Percentiles rank a stretch among this genome's conserved stretches.
phyloP scores from a whole-genome alignment of 352 stramenopile genomes.

The Phytophthora agathidicida region DNA sequence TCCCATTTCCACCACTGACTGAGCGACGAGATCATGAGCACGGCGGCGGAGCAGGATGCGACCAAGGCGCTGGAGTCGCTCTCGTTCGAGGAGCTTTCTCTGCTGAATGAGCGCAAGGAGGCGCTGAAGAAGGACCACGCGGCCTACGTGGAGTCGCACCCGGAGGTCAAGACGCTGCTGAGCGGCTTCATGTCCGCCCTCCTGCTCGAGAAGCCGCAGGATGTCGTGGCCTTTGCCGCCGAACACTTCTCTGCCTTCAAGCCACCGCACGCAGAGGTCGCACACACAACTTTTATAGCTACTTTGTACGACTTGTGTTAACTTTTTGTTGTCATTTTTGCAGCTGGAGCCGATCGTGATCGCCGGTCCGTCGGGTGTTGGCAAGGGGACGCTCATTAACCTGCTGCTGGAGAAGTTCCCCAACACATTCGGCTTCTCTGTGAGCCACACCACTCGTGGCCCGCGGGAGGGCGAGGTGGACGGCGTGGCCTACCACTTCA shows the following conservation, averaged over 20 bases:
- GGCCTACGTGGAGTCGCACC: slow-evolving; percentile 81
- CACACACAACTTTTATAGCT: neutral
- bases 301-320: neutral
- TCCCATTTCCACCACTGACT: too few relatives aligned
- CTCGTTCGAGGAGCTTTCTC: slow-evolving; percentile 83
- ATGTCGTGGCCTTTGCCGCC: slow-evolving; percentile 83
- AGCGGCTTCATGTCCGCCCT: slow-evolving; percentile 88
- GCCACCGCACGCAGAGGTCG: slow-evolving; percentile 53
- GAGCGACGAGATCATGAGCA: slow-evolving; percentile 23
- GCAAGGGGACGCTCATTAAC: slow-evolving; percentile 97
- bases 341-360: slow-evolving; percentile 90
- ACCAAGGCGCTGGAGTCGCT: slow-evolving; percentile 73
- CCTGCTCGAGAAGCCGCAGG: slow-evolving; percentile 85
- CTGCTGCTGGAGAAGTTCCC: slow-evolving; percentile 88
- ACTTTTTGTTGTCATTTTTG: neutral
- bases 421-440: slow-evolving; percentile 94
- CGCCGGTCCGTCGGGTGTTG: slow-evolving; percentile 90
- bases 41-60: slow-evolving; percentile 36
- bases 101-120: slow-evolving; percentile 88
- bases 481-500: slow-evolving; percentile 98
- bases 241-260: slow-evolving; percentile 84
- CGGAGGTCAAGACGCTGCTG: slow-evolving; percentile 91
- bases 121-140: slow-evolving; percentile 87
- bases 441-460: slow-evolving; percentile 97
- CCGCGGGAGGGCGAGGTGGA: slow-evolving; percentile 95